Conservation (phyloP, 2,329 filamentous ascomycete genomes). For the Bipolaris victoriae region DNA sequence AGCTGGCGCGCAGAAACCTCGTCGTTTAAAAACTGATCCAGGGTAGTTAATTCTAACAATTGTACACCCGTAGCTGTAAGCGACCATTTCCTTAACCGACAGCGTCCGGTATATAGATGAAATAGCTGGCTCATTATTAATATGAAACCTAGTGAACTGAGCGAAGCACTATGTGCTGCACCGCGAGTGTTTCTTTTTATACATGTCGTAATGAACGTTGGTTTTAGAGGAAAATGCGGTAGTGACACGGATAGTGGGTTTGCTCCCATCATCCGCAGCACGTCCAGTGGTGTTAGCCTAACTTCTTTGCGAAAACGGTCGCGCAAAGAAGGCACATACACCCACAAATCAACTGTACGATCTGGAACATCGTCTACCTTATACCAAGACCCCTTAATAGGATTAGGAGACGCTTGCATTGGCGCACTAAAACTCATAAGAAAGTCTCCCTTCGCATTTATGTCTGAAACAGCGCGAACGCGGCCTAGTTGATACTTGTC, state of each 20-base stretch:
- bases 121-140: neutral
- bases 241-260: neutral
- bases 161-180: neutral
- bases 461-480: neutral
- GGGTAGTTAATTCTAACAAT: neutral
- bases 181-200: neutral
- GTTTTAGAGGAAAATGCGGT: neutral
- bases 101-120: neutral
- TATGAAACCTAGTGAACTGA: neutral
- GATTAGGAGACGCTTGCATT: neutral
- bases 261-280: neutral
- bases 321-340: conserved; percentile 7
- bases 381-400: neutral
- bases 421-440: conserved; percentile 6
- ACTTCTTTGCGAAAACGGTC: conserved; percentile 2
- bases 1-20: neutral
- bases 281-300: neutral
- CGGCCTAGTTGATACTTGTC: conserved; percentile 2
- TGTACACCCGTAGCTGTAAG: conserved; percentile 4
- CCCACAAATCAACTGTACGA: neutral
- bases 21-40: neutral
- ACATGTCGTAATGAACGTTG: neutral
- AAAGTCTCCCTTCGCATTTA: neutral
- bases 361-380: conserved; percentile 1
- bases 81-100: neutral